phyloP scores from a whole-genome alignment of 2,329 filamentous ascomycete species.

The Fusarium decemcellulare region DNA sequence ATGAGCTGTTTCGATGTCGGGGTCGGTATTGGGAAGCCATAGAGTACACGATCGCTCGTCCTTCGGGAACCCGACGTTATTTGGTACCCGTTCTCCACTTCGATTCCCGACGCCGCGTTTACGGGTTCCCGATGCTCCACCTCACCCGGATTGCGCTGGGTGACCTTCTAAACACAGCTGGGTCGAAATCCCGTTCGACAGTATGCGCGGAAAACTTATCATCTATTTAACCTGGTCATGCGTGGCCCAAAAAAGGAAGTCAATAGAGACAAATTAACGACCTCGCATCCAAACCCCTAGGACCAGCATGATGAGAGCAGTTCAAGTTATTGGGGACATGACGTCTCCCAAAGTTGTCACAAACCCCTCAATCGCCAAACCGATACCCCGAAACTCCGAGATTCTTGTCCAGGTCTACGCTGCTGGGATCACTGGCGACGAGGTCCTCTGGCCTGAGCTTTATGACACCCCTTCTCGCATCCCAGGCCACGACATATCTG shows the following conservation, averaged over 20 bases:
- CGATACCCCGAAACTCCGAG: slow-evolving; percentile 25
- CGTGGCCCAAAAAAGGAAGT: too few species aligned
- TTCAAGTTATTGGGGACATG: slow-evolving; percentile 49
- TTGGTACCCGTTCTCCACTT: neutral
- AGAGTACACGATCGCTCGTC: neutral
- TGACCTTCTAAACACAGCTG: neutral
- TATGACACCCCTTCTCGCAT: slow-evolving; percentile 48
- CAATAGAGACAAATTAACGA: neutral
- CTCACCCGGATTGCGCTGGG: neutral
- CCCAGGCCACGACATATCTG: slow-evolving; percentile 55
- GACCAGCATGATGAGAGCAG: slow-evolving; percentile 49
- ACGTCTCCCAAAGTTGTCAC: slow-evolving; percentile 33
- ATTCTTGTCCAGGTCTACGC: slow-evolving; percentile 52
- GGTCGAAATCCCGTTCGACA: too few species aligned
- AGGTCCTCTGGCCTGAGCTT: slow-evolving; percentile 52
- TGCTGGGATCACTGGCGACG: slow-evolving; percentile 53
- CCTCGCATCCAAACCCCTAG: neutral
- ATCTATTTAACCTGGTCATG: too few species aligned
- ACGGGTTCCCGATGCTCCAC: neutral
- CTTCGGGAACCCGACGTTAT: neutral
- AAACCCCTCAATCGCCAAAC: slow-evolving; percentile 31
- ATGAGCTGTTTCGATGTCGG: too few species aligned
- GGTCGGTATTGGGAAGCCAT: neutral
- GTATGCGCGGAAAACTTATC: too few species aligned
- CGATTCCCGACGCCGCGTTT: neutral